A percentile compares a stretch with the other conserved stretches of the same genome.
These are phyloP conservation scores for Crocinoboletus sp. DNA, from an alignment of 1,284 basidiomycete genomes.

Conservation along the genomic window DNA sequence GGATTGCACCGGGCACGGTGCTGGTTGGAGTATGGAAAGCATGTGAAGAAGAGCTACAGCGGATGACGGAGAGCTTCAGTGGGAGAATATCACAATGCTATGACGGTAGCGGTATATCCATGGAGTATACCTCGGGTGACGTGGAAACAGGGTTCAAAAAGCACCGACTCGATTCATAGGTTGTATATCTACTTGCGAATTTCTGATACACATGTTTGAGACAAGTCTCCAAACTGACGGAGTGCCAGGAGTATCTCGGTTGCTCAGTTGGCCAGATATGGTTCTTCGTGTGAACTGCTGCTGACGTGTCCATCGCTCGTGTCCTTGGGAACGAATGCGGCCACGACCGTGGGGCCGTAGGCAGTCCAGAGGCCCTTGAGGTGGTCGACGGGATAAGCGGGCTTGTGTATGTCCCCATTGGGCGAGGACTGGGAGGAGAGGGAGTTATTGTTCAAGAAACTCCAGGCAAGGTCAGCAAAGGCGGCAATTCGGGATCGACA, in stretches of 20 bases:
- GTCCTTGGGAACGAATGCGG: slow-evolving; percentile 20
- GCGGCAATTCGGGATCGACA: slow-evolving; percentile 43
- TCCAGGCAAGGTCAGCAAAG: slow-evolving; percentile 44
- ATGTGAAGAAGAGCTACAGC: slow-evolving; percentile 76
- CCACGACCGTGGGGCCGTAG: slow-evolving; percentile 34
- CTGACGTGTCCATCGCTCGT: slow-evolving; percentile 10
- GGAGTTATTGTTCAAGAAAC: slow-evolving; percentile 38
- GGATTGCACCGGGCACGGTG: slow-evolving; percentile 61
- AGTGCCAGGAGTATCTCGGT: too few relatives aligned
- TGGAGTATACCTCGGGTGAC: slow-evolving; percentile 76
- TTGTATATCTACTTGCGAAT: slow-evolving; percentile 7
- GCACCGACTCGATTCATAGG: slow-evolving; percentile 49
- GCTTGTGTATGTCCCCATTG: slow-evolving; percentile 14
- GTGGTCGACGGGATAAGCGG: slow-evolving; percentile 24
- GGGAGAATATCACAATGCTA: slow-evolving; percentile 77
- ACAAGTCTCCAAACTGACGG: too few relatives aligned
- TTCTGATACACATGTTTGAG: slow-evolving; percentile 10
- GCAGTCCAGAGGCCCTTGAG: slow-evolving; percentile 37
- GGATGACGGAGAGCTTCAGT: slow-evolving; percentile 65
- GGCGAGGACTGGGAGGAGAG: slow-evolving; percentile 24
- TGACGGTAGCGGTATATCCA: slow-evolving; percentile 56
- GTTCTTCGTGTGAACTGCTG: background rate
- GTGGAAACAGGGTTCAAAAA: slow-evolving; percentile 74
- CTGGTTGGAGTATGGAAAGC: slow-evolving; percentile 85
- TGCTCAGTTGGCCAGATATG: slow-evolving; percentile 12